Evolutionary conservation across 768 basidiomycete species (phyloP).

Genomic region (Neoboletus magnificus): DNA sequence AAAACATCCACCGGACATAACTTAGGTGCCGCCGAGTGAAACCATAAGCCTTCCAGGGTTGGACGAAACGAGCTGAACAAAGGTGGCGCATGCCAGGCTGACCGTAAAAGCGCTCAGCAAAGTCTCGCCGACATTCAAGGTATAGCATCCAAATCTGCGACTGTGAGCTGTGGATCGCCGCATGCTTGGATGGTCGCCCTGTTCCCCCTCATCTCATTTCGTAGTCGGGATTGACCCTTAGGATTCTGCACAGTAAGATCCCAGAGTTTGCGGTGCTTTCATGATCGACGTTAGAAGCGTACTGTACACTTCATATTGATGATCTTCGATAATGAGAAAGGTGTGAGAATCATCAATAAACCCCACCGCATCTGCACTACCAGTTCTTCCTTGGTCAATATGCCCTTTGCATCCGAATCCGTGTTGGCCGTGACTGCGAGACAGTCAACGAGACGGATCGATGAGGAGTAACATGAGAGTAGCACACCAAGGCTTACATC

Average conservation of each 20-base stretch:
- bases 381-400: conserved; percentile 15
- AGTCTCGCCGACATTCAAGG: conserved; percentile 26
- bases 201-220: conserved; percentile 28
- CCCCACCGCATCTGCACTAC: conserved; percentile 16
- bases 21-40: conserved; percentile 45
- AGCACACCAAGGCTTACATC: conserved; percentile 36
- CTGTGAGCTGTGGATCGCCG: background rate
- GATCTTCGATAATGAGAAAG: background rate
- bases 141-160: conserved; percentile 48
- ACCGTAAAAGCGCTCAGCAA: background rate
- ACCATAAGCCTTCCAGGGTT: conserved; percentile 43
- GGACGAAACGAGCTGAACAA: background rate
- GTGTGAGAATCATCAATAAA: background rate
- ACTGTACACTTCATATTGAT: conserved; percentile 18
- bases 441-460: background rate
- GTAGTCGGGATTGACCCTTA: conserved; percentile 53
- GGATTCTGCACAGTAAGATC: conserved; percentile 57
- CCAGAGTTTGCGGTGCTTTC: conserved; percentile 65
- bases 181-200: background rate
- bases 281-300: conserved; percentile 46
- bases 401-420: conserved; percentile 16
- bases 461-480: background rate
- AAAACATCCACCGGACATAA: conserved; percentile 48
- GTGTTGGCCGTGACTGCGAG: conserved; percentile 22
- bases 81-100: conserved; percentile 12